phyloP scores from a whole-genome alignment of 768 basidiomycete species.

The Hericium alpestre region DNA sequence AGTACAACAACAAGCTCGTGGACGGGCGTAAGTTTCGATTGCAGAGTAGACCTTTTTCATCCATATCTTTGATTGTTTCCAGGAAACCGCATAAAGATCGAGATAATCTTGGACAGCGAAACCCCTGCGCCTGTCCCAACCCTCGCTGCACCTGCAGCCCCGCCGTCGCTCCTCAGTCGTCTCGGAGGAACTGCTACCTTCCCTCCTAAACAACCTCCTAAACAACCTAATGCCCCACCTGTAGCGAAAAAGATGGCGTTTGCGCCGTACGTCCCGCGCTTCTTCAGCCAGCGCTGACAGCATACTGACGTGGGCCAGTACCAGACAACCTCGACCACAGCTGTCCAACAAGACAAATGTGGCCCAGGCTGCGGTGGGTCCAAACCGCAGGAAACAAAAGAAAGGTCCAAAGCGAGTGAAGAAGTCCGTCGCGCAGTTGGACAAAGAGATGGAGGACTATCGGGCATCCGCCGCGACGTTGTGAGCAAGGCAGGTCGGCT shows the following conservation, averaged over 20 bases:
- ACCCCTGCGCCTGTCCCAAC: conserved; percentile 16
- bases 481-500: too few species aligned
- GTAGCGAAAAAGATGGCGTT: too few species aligned
- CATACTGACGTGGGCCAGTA: not conserved
- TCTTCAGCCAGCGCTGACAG: too few species aligned
- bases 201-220: not conserved
- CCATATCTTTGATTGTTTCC: not conserved
- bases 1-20: conserved; percentile 70
- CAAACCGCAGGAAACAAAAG: conserved; percentile 40
- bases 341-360: conserved; percentile 3
- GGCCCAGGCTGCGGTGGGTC: conserved; percentile 2
- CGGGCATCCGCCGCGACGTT: conserved; percentile 25
- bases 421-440: conserved; percentile 57
- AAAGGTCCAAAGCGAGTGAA: conserved; percentile 70
- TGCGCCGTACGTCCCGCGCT: not conserved
- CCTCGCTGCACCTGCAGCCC: conserved; percentile 15
- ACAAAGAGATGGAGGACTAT: conserved; percentile 77
- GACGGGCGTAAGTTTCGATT: conserved; percentile 38
- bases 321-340: conserved; percentile 1
- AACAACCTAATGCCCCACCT: too few species aligned
- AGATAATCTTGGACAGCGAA: conserved; percentile 45
- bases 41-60: not conserved
- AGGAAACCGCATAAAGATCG: conserved; percentile 61
- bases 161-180: conserved; percentile 30
- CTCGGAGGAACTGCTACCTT: conserved; percentile 16